Evolutionary conservation across 352 stramenopile species (phyloP).

Genomic region (Phytophthora meadii): DNA sequence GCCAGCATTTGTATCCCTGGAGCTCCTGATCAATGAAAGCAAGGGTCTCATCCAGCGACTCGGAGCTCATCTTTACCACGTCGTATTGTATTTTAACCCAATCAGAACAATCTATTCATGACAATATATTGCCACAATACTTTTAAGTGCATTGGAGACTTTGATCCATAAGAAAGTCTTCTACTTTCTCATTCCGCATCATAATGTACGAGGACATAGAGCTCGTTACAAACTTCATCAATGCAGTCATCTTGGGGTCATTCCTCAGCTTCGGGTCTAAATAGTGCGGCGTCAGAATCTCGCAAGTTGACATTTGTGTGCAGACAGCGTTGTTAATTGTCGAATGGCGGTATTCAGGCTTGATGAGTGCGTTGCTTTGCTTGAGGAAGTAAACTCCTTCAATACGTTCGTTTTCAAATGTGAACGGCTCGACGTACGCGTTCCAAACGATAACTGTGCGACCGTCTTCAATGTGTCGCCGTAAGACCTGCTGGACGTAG

Average conservation of each 20-base stretch:
- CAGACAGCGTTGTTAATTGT: not conserved
- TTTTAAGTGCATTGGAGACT: not conserved
- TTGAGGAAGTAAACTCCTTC: conserved; percentile 45
- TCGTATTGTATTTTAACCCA: conserved; percentile 4
- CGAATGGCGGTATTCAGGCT: conserved; percentile 23
- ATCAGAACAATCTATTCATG: not conserved
- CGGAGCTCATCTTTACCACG: conserved; percentile 11
- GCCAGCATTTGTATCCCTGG: not conserved
- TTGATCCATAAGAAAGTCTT: conserved; percentile 39
- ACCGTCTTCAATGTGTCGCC: conserved; percentile 52
- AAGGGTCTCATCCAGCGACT: conserved; percentile 23
- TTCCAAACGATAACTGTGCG: conserved; percentile 65
- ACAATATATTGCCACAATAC: no score
- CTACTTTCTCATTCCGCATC: conserved; percentile 42
- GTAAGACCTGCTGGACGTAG: conserved; percentile 57
- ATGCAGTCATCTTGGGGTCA: conserved; percentile 32
- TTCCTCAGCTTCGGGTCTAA: conserved; percentile 30
- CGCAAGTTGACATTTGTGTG: conserved; percentile 44
- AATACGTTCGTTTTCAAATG: conserved; percentile 51
- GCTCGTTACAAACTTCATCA: conserved; percentile 51
- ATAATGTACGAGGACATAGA: conserved; percentile 36
- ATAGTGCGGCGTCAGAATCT: conserved; percentile 55
- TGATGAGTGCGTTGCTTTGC: conserved; percentile 61
- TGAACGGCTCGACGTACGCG: conserved; percentile 50
- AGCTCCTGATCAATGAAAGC: conserved; percentile 19